Conservation (phyloP, 2,329 filamentous ascomycete species). For the Cordyceps tenuipes region DNA sequence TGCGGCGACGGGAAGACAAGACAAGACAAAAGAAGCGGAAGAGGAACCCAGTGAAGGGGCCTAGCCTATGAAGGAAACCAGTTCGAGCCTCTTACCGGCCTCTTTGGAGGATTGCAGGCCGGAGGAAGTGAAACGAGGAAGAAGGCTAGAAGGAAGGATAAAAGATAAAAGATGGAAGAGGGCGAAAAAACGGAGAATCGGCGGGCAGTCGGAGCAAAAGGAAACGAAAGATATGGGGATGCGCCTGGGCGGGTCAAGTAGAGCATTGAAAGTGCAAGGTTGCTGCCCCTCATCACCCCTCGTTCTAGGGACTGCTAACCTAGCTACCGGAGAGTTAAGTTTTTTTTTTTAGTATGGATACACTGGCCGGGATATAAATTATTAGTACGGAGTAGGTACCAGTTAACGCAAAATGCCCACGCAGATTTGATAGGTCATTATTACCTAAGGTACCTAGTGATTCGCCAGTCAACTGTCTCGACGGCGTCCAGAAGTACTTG, state of each 20-base stretch:
- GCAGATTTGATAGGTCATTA: too few species aligned
- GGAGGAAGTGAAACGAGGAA: background rate
- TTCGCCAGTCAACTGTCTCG: too few species aligned
- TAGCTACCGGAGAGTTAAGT: background rate
- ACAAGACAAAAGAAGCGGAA: background rate
- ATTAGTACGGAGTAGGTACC: too few species aligned
- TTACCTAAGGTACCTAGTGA: too few species aligned
- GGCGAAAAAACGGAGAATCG: slow-evolving; percentile 1
- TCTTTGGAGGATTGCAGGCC: background rate
- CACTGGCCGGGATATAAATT: too few species aligned
- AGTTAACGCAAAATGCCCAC: too few species aligned
- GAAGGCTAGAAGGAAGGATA: background rate
- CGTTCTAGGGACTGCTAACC: too few species aligned
- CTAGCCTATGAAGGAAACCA: background rate
- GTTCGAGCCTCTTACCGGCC: background rate
- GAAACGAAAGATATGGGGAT: background rate
- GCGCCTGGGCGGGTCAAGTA: slow-evolving; percentile 3
- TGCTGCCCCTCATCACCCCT: slow-evolving; percentile 6
- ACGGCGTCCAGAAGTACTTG: too few species aligned
- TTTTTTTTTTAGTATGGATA: background rate
- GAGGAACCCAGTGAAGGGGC: slow-evolving; percentile 11
- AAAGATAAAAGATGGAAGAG: background rate
- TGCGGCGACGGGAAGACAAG: background rate
- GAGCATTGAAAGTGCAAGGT: too few species aligned
- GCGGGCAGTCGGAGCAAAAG: slow-evolving; percentile 7